A percentile compares a stretch with the other conserved stretches of the same genome.
These are phyloP conservation scores for Clavariopsis aquatica DNA, from an alignment of 495 filamentous ascomycete genomes.

Conservation along the genomic window DNA sequence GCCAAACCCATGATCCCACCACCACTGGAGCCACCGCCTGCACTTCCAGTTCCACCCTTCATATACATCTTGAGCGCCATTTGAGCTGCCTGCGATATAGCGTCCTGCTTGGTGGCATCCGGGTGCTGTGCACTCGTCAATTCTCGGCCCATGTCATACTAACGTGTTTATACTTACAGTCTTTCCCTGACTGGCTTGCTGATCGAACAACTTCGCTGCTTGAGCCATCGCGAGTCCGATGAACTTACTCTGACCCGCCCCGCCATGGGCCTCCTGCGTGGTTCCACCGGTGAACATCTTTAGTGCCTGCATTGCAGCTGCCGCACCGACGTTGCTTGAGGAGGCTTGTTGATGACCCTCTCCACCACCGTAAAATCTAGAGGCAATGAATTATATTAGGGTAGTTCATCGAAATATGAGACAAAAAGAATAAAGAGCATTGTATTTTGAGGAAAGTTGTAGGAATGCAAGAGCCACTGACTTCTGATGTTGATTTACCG, in stretches of 20 bases:
- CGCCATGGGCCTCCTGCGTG: slow-evolving; percentile 28
- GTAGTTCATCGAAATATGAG: too few relatives aligned
- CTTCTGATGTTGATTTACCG: slow-evolving; percentile 57
- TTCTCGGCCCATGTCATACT: too few relatives aligned
- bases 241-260: slow-evolving; percentile 58
- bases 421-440: too few relatives aligned
- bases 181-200: slow-evolving; percentile 55
- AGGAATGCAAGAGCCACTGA: too few relatives aligned
- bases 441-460: too few relatives aligned
- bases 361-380: slow-evolving; percentile 55
- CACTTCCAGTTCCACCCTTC: slow-evolving; percentile 57
- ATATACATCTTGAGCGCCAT: slow-evolving; percentile 72
- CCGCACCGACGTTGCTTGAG: slow-evolving; percentile 54
- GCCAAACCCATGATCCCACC: slow-evolving; percentile 59
- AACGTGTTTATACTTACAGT: slow-evolving; percentile 52
- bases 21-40: slow-evolving; percentile 49
- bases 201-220: slow-evolving; percentile 66
- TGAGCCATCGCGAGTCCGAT: slow-evolving; percentile 70
- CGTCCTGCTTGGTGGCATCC: slow-evolving; percentile 61
- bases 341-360: slow-evolving; percentile 37
- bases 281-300: slow-evolving; percentile 61
- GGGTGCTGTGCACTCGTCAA: slow-evolving; percentile 32
- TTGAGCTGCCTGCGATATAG: slow-evolving; percentile 60
- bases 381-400: too few relatives aligned
- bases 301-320: slow-evolving; percentile 67